Percentiles rank a stretch among this genome's conserved stretches.
Conservation (phyloP, 176 grass and related monocot genomes). For the Stipa capillata region DNA sequence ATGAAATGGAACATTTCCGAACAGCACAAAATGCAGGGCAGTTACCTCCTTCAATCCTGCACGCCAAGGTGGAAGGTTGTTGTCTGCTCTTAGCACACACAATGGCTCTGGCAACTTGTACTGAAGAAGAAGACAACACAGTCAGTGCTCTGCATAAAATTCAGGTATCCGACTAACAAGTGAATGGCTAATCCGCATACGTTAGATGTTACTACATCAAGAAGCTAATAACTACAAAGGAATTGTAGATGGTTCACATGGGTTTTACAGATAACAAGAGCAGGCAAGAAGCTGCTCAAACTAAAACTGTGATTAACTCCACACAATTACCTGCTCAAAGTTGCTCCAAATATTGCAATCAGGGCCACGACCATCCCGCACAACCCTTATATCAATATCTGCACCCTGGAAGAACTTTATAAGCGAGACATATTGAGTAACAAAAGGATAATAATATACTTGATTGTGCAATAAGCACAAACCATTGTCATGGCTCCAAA, state of each 20-base stretch:
- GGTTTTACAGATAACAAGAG: neutral
- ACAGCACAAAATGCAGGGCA: neutral
- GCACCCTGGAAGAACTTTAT: conserved; percentile 71
- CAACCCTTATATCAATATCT: conserved; percentile 99
- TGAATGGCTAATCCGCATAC: neutral
- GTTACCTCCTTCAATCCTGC: conserved; percentile 73
- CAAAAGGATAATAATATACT: neutral
- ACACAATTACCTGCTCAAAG: conserved; percentile 76
- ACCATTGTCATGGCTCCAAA: conserved; percentile 99
- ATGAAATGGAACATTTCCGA: neutral
- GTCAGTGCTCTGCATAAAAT: conserved; percentile 2
- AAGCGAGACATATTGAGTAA: neutral
- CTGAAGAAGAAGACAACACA: conserved; percentile 39
- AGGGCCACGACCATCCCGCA: conserved; percentile 85
- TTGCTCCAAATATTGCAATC: conserved; percentile 98
- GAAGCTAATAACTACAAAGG: neutral
- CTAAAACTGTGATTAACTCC: neutral
- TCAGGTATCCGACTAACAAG: neutral
- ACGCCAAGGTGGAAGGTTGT: conserved; percentile 91
- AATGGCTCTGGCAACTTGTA: conserved; percentile 86
- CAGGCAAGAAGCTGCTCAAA: neutral
- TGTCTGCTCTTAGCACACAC: conserved; percentile 78
- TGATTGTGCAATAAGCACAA: conserved; percentile 12
- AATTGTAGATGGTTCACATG: neutral
- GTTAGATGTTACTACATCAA: neutral